phyloP scores from a whole-genome alignment of 257 asterid species.

The Anisodus acutangulus region DNA sequence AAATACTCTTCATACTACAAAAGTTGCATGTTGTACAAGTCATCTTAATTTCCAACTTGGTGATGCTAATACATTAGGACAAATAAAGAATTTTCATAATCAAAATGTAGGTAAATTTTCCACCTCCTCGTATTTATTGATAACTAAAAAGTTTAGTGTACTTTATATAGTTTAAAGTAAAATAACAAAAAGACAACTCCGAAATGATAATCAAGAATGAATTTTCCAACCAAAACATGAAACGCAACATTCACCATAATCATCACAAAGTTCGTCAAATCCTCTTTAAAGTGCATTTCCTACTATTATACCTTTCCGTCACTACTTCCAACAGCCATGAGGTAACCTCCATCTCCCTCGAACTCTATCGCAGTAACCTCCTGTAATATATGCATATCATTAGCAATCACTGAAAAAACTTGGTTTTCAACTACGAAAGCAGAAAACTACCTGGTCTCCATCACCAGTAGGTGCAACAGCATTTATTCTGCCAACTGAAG shows the following conservation, averaged over 20 bases:
- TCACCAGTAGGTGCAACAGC: conserved; percentile 70
- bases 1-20: background rate
- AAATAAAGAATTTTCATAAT: background rate
- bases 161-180: background rate
- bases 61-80: background rate
- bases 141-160: background rate
- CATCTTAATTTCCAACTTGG: background rate
- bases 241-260: conserved; percentile 2
- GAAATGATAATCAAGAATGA: background rate
- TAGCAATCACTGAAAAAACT: background rate
- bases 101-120: background rate
- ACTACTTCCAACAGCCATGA: conserved; percentile 93
- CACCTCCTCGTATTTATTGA: background rate
- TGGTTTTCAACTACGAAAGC: background rate
- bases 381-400: conserved; percentile 41
- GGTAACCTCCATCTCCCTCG: conserved; percentile 76
- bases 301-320: conserved; percentile 74
- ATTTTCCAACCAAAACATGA: conserved; percentile 21
- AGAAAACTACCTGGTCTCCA: conserved; percentile 60
- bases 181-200: background rate
- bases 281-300: background rate
- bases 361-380: conserved; percentile 93
- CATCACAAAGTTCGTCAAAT: background rate
- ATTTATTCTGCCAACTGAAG: conserved; percentile 84
- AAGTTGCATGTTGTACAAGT: background rate